Percentiles rank a stretch among this genome's conserved stretches.
These are phyloP conservation scores for Eucalyptus decipiens DNA, from an alignment of 345 rosid genomes.

Conservation along the genomic window DNA sequence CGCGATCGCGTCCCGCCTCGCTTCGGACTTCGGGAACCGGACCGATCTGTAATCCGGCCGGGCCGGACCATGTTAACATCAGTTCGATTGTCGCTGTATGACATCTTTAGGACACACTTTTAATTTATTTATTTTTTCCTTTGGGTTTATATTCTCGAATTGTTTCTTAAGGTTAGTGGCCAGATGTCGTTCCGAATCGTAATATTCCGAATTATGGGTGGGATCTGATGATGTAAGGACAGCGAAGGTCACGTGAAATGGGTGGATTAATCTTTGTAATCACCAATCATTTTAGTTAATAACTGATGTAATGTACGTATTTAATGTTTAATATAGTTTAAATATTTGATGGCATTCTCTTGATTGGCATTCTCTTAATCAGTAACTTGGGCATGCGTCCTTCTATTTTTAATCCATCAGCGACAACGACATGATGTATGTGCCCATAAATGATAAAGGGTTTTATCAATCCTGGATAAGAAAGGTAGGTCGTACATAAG, in stretches of 20 bases:
- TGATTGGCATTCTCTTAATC: neutral
- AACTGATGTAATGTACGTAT: neutral
- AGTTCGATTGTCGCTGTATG: neutral
- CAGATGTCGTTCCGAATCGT: neutral
- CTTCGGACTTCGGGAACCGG: constrained; percentile 24
- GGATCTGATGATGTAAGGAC: neutral
- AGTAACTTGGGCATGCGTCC: neutral
- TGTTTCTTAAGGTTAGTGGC: too few relatives aligned
- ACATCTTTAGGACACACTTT: neutral
- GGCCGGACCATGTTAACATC: neutral
- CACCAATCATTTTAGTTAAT: neutral
- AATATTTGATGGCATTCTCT: neutral
- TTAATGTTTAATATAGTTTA: neutral
- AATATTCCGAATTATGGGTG: neutral
- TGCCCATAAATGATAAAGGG: neutral
- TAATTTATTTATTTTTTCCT: rapidly evolving
- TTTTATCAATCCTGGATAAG: neutral
- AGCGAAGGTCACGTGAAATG: neutral
- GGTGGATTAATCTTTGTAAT: neutral
- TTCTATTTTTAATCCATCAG: neutral
- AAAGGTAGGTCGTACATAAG: too few relatives aligned
- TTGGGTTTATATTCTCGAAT: too few relatives aligned
- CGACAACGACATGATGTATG: neutral
- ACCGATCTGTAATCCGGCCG: constrained; percentile 4
- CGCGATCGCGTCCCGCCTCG: constrained; percentile 49